Conservation (phyloP, 2,329 filamentous ascomycete genomes). For the Botryotinia calthae region DNA sequence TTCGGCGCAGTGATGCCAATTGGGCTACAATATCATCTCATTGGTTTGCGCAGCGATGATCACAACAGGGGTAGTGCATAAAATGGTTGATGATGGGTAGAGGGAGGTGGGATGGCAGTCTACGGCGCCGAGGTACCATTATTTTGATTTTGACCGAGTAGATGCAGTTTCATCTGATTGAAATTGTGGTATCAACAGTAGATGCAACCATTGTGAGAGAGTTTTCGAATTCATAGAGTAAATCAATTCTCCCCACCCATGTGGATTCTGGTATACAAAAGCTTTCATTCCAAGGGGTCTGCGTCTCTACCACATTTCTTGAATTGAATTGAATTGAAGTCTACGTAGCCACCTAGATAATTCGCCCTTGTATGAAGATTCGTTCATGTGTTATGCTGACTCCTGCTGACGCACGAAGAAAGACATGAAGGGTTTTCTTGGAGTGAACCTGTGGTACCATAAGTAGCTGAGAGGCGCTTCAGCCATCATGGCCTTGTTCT, state of each 20-base stretch:
- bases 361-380: background rate
- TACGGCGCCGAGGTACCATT: slow-evolving; percentile 7
- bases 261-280: background rate
- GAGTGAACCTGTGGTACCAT: background rate
- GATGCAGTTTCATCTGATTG: background rate
- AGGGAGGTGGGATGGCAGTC: background rate
- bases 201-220: background rate
- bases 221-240: background rate
- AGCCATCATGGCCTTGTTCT: background rate
- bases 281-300: background rate
- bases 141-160: slow-evolving; percentile 7
- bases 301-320: background rate
- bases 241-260: background rate
- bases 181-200: background rate
- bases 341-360: background rate
- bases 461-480: slow-evolving; percentile 6
- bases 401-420: slow-evolving; percentile 1
- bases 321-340: background rate
- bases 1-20: background rate
- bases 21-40: background rate
- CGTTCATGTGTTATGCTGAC: background rate
- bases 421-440: slow-evolving; percentile 2
- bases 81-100: slow-evolving; percentile 12
- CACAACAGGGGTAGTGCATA: slow-evolving; percentile 18
- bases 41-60: slow-evolving; percentile 13